Conservation (phyloP, 1,284 basidiomycete genomes). For the Malassezia pachydermatis region DNA sequence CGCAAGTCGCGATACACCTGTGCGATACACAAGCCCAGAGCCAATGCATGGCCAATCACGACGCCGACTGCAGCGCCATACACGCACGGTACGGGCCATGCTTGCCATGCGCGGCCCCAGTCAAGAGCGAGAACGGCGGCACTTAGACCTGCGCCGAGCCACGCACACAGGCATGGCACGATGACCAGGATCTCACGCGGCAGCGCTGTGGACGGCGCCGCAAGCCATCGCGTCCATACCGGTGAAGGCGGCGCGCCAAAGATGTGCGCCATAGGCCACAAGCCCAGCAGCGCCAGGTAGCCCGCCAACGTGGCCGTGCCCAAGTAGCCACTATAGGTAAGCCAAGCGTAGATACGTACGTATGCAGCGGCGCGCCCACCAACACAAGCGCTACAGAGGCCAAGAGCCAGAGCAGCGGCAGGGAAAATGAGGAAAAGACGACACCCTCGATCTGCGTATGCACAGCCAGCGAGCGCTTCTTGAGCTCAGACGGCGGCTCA, state of each 20-base stretch:
- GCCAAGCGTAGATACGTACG: not conserved
- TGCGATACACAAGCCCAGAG: not conserved
- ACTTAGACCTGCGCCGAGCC: conserved; percentile 1
- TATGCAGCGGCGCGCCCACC: conserved; percentile 8
- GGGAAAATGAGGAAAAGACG: conserved; percentile 6
- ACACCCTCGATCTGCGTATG: conserved; percentile 14
- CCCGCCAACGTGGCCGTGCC: conserved; percentile 13
- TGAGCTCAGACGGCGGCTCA: not conserved
- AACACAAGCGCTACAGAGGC: not conserved
- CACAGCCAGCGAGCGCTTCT: not conserved
- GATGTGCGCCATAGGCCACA: conserved; percentile 13
- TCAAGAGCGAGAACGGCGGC: conserved; percentile 9
- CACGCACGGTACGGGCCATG: conserved; percentile 16
- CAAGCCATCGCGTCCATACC: conserved; percentile 8
- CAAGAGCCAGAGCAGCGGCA: conserved; percentile 10
- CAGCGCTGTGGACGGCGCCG: not conserved
- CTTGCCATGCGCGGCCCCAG: conserved; percentile 16
- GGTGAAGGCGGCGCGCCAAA: conserved; percentile 11
- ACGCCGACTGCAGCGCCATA: conserved; percentile 7
- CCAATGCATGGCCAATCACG: conserved; percentile 7
- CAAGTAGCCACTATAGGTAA: not conserved
- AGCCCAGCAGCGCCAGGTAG: conserved; percentile 11
- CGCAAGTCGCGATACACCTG: not conserved
- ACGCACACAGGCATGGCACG: conserved; percentile 2
- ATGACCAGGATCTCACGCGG: conserved; percentile 9